Evolutionary conservation across 352 stramenopile genomes (phyloP).

Genomic region (Phytopythium vexans): DNA sequence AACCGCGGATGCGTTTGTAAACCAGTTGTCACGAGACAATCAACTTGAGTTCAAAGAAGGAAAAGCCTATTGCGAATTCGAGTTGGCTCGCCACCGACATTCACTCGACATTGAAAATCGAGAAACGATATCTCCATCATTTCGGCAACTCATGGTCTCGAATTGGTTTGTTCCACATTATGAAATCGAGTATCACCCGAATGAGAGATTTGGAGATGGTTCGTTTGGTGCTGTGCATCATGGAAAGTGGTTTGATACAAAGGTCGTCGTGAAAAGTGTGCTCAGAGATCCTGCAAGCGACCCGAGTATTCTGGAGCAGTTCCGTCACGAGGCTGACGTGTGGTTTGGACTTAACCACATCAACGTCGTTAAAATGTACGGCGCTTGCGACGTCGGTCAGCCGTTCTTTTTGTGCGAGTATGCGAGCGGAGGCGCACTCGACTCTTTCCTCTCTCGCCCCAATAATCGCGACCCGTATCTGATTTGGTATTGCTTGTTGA

Average conservation of each 20-base stretch:
- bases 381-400: constrained; percentile 18
- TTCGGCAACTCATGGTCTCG: neutral
- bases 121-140: too few species aligned
- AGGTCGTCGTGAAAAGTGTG: constrained; percentile 23
- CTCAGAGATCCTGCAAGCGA: neutral
- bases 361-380: constrained; percentile 29
- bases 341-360: constrained; percentile 31
- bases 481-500: constrained; percentile 13
- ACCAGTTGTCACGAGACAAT: too few species aligned
- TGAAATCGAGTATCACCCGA: neutral
- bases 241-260: neutral
- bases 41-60: too few species aligned
- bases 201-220: neutral
- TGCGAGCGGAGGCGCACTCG: constrained; percentile 8
- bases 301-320: constrained; percentile 11
- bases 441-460: constrained; percentile 1
- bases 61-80: too few species aligned
- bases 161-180: neutral
- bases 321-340: constrained; percentile 20
- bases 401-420: constrained; percentile 18
- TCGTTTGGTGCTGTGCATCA: neutral
- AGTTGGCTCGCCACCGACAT: too few species aligned
- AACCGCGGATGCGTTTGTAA: too few species aligned
- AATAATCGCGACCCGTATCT: neutral
- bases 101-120: too few species aligned